Evolutionary conservation across 2,329 filamentous ascomycete genomes (phyloP), one percentile per base, ranked within the genome.

Genomic region (Curvularia eragrostidis): DNA sequence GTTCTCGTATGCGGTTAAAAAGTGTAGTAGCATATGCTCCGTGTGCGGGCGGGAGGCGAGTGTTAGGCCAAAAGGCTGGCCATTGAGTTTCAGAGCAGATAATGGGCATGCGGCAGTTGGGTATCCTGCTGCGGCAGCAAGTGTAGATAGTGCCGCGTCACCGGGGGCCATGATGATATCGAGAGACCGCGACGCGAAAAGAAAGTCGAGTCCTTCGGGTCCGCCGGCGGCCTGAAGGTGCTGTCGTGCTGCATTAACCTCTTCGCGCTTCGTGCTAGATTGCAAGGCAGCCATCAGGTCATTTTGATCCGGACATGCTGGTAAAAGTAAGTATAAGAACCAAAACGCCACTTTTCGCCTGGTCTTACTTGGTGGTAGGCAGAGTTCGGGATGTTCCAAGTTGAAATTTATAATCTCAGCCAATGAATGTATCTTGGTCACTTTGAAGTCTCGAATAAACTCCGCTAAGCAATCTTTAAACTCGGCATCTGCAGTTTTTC

Each of bases 401-500:
- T 77, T 77, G 63, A 75, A 75, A 58, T 77, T 73, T 47, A 76
- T 75, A 50, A 76, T 74, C 46, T 75, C 74, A 21, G 73, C 71
- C 21, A 76, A 64, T 3, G 72, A 75, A 60, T 75, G 72, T 8
- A 77, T 72, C 62, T 75, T 75, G 38, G 72, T 74, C 13, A 65
- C 62, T 42, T 68, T 71, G 60, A 75, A 73, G 49, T 75, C 66
- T 26, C 68, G 67, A 38, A 76, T 71, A 57, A 73, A 76, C n/a
- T 75, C 71, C 43, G 61, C 42, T 26, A 75, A 56, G 24, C 70
- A 70, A 8, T 74, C 69, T 54, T 72, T 74, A 62, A 75, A 76
- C 44, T 76, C 74, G 3, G 72, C 67, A 41, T 75, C 73, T 76
- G 39, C 2, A 30, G 30, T 9, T 18, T n/a, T 41, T 64, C 18